phyloP scores from a whole-genome alignment of 805 yeast genomes.

The Candida silvicultrix region DNA sequence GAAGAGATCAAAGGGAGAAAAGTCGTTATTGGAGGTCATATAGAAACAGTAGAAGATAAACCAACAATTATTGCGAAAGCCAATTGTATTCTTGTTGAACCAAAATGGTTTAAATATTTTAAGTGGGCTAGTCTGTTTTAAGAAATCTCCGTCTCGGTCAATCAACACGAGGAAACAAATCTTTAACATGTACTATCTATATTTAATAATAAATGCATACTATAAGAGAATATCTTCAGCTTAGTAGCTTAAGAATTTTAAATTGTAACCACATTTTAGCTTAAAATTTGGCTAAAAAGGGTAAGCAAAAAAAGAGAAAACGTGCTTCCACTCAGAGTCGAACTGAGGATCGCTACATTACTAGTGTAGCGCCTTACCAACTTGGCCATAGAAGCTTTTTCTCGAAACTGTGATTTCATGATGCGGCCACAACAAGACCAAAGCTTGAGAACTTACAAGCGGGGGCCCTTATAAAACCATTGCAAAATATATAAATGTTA shows the following conservation, averaged over 20 bases:
- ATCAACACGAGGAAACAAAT: too few species aligned
- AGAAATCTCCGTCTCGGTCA: neutral
- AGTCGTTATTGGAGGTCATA: slow-evolving; percentile 65
- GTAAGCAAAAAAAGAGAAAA: neutral
- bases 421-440: too few species aligned
- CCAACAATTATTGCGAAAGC: slow-evolving; percentile 51
- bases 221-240: too few species aligned
- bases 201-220: neutral
- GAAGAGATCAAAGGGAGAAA: slow-evolving; percentile 68
- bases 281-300: neutral
- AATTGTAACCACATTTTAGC: too few species aligned
- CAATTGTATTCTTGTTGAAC: slow-evolving; percentile 72
- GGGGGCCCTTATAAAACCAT: too few species aligned
- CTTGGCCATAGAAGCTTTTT: slow-evolving; percentile 45
- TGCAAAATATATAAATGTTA: too few species aligned
- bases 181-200: neutral
- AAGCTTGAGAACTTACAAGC: too few species aligned
- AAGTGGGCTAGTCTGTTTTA: slow-evolving; percentile 42
- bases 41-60: slow-evolving; percentile 42
- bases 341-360: slow-evolving; percentile 22
- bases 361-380: slow-evolving; percentile 83
- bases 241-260: too few species aligned
- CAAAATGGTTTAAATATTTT: slow-evolving; percentile 78
- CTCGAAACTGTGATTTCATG: neutral
- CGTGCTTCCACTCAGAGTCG: slow-evolving; percentile 1